Evolutionary conservation across 225 moss, liverwort and hornwort species (phyloP), one percentile per base, ranked within the genome.

Genomic region (Climacium dendroides): DNA sequence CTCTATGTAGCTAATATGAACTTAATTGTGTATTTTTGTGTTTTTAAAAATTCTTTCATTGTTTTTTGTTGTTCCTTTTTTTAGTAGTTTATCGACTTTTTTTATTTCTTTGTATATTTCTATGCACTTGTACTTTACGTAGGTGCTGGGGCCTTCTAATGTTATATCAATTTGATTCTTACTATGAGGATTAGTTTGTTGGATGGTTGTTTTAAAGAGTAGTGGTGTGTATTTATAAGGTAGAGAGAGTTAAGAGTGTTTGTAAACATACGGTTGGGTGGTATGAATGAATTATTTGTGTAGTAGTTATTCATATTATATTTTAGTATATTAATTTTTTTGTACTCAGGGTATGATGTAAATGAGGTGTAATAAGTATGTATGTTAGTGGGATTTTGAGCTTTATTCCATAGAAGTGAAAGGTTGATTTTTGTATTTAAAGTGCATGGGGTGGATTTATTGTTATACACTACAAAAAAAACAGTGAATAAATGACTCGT

Each of bases 61-160:
- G 6, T 3, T 11, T 20, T 12, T 11, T 0, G 0, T n/a, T 37
- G 4, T 39, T 69, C 41, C 0, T 39, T 15, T 1, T 67, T 23
- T 39, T 23, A 1, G 1, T 24, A 24, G 13, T 23, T 67, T 37
- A 4, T 39, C 3, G 39, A 7, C 39, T 67, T 67, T 1, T n/a
- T 67, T 39, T 11, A 23, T 67, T 67, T 39, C 7, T 2, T 37
- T 67, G 4, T 7, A 23, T 67, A 0, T 37, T 67, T 37, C 4
- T 23, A 2, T 4, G 7, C 0, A 0, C 13, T 37, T 0, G 0
- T 10, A 65, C 4, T 7, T 67, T 24, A 37, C 0, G 0, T 23
- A 13, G 7, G 37, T 13, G 37, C 23, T 67, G 3, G 4, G 3
- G 7, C 13, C 37, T 39, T 67, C 24, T 23, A 4, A 67, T 67